phyloP scores from a whole-genome alignment of 352 stramenopile species.

The Phytophthora ohioensis region DNA sequence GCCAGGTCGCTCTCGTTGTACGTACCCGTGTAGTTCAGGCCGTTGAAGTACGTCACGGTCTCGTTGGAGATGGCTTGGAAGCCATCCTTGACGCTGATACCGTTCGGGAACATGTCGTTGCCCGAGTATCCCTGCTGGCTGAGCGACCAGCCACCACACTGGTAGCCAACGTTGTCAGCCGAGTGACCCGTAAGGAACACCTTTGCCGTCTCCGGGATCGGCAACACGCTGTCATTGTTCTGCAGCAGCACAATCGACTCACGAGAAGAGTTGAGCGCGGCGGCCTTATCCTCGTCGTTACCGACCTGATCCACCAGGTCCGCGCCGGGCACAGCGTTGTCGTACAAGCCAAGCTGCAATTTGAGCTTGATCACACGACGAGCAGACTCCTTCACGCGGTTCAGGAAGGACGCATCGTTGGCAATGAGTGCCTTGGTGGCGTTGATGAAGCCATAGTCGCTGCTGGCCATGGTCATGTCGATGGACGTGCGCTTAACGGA shows the following conservation, averaged over 20 bases:
- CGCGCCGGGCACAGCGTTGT: constrained; percentile 59
- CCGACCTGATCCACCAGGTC: constrained; percentile 56
- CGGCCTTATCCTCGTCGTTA: constrained; percentile 48
- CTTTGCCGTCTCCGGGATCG: too few relatives aligned
- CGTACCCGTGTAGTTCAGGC: constrained; percentile 54
- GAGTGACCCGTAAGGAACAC: too few relatives aligned
- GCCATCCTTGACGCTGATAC: constrained; percentile 60
- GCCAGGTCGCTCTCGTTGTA: constrained; percentile 56
- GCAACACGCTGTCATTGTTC: too few relatives aligned
- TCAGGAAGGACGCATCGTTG: constrained; percentile 36
- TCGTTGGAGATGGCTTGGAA: constrained; percentile 47
- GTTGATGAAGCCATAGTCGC: constrained; percentile 59
- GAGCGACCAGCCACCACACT: constrained; percentile 80
- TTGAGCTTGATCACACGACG: constrained; percentile 79
- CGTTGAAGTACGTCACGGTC: constrained; percentile 61
- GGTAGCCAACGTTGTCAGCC: constrained; percentile 19
- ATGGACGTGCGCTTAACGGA: constrained; percentile 79
- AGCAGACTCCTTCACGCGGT: constrained; percentile 63
- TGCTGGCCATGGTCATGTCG: constrained; percentile 91
- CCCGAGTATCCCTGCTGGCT: constrained; percentile 82
- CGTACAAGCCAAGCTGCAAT: constrained; percentile 67
- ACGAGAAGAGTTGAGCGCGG: constrained; percentile 57
- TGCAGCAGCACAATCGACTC: too few relatives aligned
- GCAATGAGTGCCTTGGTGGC: constrained; percentile 55
- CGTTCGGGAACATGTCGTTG: constrained; percentile 67